Percentiles rank a stretch among this genome's conserved stretches.
Evolutionary conservation across 495 filamentous ascomycete species (phyloP).

Genomic region (Baudoinia panamericana): DNA sequence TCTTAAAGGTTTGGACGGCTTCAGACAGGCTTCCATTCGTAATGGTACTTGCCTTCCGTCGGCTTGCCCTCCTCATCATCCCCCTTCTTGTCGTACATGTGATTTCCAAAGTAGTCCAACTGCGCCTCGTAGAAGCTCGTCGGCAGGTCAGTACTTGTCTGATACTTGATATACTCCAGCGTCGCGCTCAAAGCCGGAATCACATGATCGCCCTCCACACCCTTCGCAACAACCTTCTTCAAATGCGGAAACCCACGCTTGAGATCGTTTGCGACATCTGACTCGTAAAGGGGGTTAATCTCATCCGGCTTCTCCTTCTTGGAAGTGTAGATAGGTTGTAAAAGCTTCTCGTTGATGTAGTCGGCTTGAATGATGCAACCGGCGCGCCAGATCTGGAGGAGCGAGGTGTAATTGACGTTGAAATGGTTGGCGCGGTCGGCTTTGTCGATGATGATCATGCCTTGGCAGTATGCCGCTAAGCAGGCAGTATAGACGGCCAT

Average conservation of each 20-base stretch:
- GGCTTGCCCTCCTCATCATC: slow-evolving; percentile 35
- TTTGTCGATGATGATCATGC: slow-evolving; percentile 50
- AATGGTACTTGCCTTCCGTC: slow-evolving; percentile 41
- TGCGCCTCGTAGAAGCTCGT: slow-evolving; percentile 65
- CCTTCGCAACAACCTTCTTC: slow-evolving; percentile 45
- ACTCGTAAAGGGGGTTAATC: slow-evolving; percentile 36
- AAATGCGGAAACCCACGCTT: slow-evolving; percentile 30
- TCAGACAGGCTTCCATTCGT: slow-evolving; percentile 42
- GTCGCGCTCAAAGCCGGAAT: slow-evolving; percentile 51
- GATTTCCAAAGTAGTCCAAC: slow-evolving; percentile 63
- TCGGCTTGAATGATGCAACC: slow-evolving; percentile 67
- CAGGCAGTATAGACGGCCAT: slow-evolving; percentile 50
- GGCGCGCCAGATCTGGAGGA: slow-evolving; percentile 56
- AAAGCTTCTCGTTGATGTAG: slow-evolving; percentile 44
- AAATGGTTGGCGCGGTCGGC: slow-evolving; percentile 49
- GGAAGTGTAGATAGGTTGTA: slow-evolving; percentile 24
- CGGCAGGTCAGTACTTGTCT: slow-evolving; percentile 35
- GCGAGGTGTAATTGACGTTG: slow-evolving; percentile 45
- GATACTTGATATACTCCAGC: slow-evolving; percentile 60
- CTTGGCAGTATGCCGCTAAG: slow-evolving; percentile 52
- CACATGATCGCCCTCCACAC: slow-evolving; percentile 47
- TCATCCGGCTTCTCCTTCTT: slow-evolving; percentile 26
- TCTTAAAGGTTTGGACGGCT: too few relatives aligned
- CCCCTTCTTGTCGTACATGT: slow-evolving; percentile 47
- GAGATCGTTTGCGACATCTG: slow-evolving; percentile 41